These are phyloP conservation scores for Ceratocystis colombiana DNA, from an alignment of 2,329 filamentous ascomycete genomes.

Conservation along the genomic window DNA sequence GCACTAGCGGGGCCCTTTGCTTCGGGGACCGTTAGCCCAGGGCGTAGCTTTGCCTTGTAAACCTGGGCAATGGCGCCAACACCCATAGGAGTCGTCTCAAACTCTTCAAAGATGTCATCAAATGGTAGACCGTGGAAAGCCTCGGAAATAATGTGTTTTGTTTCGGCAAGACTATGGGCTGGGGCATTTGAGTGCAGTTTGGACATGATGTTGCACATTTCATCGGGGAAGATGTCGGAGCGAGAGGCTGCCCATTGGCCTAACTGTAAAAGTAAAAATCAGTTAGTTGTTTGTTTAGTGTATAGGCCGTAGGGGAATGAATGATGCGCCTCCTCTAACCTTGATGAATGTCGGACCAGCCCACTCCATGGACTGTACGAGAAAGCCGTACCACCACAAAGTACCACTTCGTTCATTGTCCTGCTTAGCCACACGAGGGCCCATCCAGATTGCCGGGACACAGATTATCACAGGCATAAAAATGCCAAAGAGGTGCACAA, in stretches of 20 bases:
- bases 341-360: constrained; percentile 97
- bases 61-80: constrained; percentile 96
- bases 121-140: constrained; percentile 75
- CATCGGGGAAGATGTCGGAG: constrained; percentile 87
- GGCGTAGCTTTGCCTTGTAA: constrained; percentile 86
- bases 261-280: constrained; percentile 44
- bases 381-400: constrained; percentile 86
- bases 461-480: constrained; percentile 82
- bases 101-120: constrained; percentile 92
- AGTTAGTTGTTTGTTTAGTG: not conserved
- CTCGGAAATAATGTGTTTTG: constrained; percentile 65
- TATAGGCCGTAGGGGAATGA: not conserved
- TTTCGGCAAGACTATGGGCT: constrained; percentile 72
- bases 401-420: constrained; percentile 72
- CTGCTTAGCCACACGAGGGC: constrained; percentile 49
- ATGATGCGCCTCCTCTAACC: constrained; percentile 38
- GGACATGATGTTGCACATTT: constrained; percentile 90
- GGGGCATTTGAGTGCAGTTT: constrained; percentile 90
- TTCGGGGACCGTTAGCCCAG: constrained; percentile 46
- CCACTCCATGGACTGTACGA: constrained; percentile 82
- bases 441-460: constrained; percentile 73
- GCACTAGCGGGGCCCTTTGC: constrained; percentile 32
- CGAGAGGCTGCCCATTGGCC: constrained; percentile 97
- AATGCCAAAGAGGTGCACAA: constrained; percentile 74
- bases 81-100: constrained; percentile 77